phyloP scores from a whole-genome alignment of 2,329 filamentous ascomycete species.

The Sarocladium brachiariae region DNA sequence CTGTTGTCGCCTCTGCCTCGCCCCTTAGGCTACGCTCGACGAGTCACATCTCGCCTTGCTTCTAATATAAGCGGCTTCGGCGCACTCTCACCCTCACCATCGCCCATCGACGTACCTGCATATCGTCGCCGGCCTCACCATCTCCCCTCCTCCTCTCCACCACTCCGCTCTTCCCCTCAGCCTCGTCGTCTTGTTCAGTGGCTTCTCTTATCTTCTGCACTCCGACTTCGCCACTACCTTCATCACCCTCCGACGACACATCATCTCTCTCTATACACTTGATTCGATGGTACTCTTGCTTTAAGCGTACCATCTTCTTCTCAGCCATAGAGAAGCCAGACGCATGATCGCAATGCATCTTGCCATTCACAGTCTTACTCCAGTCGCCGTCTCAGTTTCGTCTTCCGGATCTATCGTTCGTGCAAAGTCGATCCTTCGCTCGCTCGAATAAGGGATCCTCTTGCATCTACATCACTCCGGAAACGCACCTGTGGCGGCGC shows the following conservation, averaged over 20 bases:
- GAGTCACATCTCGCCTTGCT: slow-evolving; percentile 24
- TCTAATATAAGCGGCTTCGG: slow-evolving; percentile 21
- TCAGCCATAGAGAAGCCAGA: slow-evolving; percentile 16
- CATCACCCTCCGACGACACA: not conserved
- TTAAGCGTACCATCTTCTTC: slow-evolving; percentile 21
- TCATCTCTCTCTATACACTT: not conserved
- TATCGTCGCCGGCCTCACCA: slow-evolving; percentile 12
- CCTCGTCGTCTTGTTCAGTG: slow-evolving; percentile 15
- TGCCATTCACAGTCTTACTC: slow-evolving; percentile 42
- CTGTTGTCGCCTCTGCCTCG: slow-evolving; percentile 23
- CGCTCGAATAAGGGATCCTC: slow-evolving; percentile 33
- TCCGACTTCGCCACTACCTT: slow-evolving; percentile 15
- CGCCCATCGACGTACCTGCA: slow-evolving; percentile 12
- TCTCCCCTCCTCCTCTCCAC: slow-evolving; percentile 16
- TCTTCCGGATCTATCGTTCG: slow-evolving; percentile 52
- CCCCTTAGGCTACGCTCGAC: slow-evolving; percentile 26
- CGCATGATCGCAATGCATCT: slow-evolving; percentile 49
- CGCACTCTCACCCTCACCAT: slow-evolving; percentile 5
- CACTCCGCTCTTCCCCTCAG: slow-evolving; percentile 17
- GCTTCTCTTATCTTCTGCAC: slow-evolving; percentile 16
- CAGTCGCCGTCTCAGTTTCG: slow-evolving; percentile 58
- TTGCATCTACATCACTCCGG: slow-evolving; percentile 26
- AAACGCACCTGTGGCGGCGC: slow-evolving; percentile 32
- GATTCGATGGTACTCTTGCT: slow-evolving; percentile 28
- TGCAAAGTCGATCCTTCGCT: slow-evolving; percentile 41